phyloP scores from a whole-genome alignment of 2,329 filamentous ascomycete genomes.

The Sporothrix luriei region DNA sequence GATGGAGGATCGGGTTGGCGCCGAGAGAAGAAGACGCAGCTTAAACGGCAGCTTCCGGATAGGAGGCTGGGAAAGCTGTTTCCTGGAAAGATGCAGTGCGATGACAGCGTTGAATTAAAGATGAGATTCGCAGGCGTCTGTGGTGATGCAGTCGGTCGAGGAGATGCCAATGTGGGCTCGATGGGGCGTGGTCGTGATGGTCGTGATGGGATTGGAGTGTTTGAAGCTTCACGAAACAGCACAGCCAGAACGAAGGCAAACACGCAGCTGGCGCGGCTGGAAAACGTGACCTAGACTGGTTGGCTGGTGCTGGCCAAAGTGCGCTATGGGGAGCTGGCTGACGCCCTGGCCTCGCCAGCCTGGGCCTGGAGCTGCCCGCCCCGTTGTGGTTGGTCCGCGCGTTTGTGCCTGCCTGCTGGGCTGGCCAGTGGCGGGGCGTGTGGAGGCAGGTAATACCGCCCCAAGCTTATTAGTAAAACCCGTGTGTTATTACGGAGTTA shows the following conservation, averaged over 20 bases:
- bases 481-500: too few species aligned
- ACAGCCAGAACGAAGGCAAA: conserved; percentile 40
- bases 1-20: neutral
- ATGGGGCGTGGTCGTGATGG: conserved; percentile 21
- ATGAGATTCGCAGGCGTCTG: neutral
- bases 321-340: conserved; percentile 5
- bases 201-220: conserved; percentile 1
- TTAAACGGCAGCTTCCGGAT: neutral
- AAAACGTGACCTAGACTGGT: conserved; percentile 35
- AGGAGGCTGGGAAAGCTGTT: neutral
- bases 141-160: conserved; percentile 27
- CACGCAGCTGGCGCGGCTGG: conserved; percentile 44
- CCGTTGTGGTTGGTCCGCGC: conserved; percentile 30
- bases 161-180: conserved; percentile 26
- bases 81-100: neutral
- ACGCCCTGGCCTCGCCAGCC: neutral
- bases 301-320: conserved; percentile 2
- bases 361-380: neutral
- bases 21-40: neutral
- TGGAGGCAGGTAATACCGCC: conserved; percentile 19
- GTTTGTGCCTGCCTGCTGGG: conserved; percentile 31
- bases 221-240: conserved; percentile 33
- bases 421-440: conserved; percentile 10
- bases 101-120: neutral
- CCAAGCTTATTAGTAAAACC: conserved; percentile 15